Conservation (phyloP, 169 alveolate genomes). For the Eimeria mitis region DNA sequence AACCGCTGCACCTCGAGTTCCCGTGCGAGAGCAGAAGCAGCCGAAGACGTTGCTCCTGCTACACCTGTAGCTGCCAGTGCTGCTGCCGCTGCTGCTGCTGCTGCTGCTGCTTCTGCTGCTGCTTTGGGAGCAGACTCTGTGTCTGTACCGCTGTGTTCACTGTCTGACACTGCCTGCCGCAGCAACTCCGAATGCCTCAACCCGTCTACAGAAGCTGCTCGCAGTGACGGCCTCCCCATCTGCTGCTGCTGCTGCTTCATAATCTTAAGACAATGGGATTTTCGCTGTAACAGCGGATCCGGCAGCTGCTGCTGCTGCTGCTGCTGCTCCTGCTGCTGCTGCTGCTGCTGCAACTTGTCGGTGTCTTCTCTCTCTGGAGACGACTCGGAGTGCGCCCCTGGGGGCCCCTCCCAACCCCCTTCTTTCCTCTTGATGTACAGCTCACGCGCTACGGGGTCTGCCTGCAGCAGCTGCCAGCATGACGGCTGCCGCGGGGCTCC, state of each 20-base stretch:
- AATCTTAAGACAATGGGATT: constrained; percentile 1
- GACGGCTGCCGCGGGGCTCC: constrained; percentile 26
- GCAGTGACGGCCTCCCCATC: neutral
- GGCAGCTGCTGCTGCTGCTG: neutral
- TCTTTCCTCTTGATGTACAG: constrained; percentile 52
- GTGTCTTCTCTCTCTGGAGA: no score
- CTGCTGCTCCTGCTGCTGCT: constrained; percentile 2
- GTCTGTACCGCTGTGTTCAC: neutral
- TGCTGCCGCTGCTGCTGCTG: constrained; percentile 31
- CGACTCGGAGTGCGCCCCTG: neutral
- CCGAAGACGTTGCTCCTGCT: constrained; percentile 4
- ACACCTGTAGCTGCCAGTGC: constrained; percentile 9
- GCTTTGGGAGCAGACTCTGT: neutral
- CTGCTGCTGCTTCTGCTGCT: constrained; percentile 23
- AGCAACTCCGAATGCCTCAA: neutral
- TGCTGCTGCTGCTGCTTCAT: constrained; percentile 55
- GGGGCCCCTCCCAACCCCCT: neutral
- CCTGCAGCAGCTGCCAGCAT: constrained; percentile 76
- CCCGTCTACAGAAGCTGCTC: constrained; percentile 32
- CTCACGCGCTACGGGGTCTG: constrained; percentile 51
- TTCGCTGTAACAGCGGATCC: constrained; percentile 19
- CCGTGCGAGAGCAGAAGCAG: constrained; percentile 39
- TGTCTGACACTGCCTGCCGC: neutral
- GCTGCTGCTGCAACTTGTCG: neutral
- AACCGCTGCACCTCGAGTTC: constrained; percentile 49